Percentiles rank a stretch among this genome's conserved stretches.
phyloP scores from a whole-genome alignment of 2,329 filamentous ascomycete species.

The Grosmannia serpens region DNA sequence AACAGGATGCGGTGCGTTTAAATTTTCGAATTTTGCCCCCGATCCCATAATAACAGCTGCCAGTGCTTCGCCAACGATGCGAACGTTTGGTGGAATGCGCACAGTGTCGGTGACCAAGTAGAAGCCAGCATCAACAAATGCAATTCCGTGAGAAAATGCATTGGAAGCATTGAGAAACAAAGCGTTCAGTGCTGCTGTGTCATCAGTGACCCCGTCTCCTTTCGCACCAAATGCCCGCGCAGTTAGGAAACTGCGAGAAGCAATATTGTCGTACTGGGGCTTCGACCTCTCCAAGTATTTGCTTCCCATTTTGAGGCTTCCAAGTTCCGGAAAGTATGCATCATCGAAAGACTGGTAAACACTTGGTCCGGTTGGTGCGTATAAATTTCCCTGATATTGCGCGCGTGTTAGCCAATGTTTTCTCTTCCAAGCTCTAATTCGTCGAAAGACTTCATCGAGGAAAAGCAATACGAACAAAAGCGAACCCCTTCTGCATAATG shows the following conservation, averaged over 20 bases:
- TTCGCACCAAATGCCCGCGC: slow-evolving; percentile 56
- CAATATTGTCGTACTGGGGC: slow-evolving; percentile 57
- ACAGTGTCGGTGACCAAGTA: slow-evolving; percentile 49
- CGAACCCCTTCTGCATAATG: slow-evolving; percentile 43
- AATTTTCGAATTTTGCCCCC: slow-evolving; percentile 43
- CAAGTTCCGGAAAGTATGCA: slow-evolving; percentile 32
- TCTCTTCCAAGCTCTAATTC: too few species aligned
- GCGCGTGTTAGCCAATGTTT: background rate
- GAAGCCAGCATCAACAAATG: slow-evolving; percentile 51
- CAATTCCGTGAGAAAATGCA: slow-evolving; percentile 32
- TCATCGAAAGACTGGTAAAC: slow-evolving; percentile 33
- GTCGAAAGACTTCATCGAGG: background rate
- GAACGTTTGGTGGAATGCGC: slow-evolving; percentile 33
- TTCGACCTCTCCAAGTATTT: slow-evolving; percentile 63
- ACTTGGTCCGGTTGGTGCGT: slow-evolving; percentile 34
- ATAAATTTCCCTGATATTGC: slow-evolving; percentile 48
- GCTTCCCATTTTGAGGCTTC: slow-evolving; percentile 38
- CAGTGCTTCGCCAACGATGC: slow-evolving; percentile 49
- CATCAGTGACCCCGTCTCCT: slow-evolving; percentile 65
- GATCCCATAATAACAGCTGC: slow-evolving; percentile 43
- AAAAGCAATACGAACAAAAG: slow-evolving; percentile 12
- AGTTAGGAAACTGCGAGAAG: slow-evolving; percentile 51
- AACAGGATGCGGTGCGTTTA: slow-evolving; percentile 49
- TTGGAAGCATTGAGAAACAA: slow-evolving; percentile 20
- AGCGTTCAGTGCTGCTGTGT: slow-evolving; percentile 57